phyloP scores from a whole-genome alignment of 164 flowering plant genomes.

The Chimonanthus praecox region DNA sequence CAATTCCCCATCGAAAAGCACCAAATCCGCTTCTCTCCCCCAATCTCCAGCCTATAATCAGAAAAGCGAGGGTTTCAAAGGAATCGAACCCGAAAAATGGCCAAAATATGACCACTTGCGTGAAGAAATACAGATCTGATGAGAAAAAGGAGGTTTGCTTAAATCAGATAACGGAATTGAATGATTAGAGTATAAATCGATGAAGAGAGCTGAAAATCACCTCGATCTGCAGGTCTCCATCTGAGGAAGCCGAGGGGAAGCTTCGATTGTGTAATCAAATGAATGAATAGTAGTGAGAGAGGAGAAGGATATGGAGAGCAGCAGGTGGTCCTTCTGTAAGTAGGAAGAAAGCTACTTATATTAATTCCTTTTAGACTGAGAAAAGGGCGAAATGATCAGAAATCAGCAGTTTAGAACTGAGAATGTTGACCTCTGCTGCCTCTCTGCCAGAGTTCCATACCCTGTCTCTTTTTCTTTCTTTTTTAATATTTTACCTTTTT shows the following conservation, averaged over 20 bases:
- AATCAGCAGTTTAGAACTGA: too few relatives aligned
- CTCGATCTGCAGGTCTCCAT: neutral
- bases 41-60: neutral
- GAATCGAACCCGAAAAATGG: neutral
- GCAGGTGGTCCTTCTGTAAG: too few relatives aligned
- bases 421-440: too few relatives aligned
- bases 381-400: too few relatives aligned
- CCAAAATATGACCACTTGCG: neutral
- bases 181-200: neutral
- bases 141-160: neutral
- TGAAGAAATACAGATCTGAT: neutral
- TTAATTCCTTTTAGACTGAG: too few relatives aligned
- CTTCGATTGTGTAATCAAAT: neutral
- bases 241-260: neutral
- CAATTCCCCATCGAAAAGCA: conserved; percentile 57
- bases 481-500: too few relatives aligned
- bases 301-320: too few relatives aligned
- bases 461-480: too few relatives aligned
- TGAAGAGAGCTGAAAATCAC: neutral
- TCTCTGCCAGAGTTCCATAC: too few relatives aligned
- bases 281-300: too few relatives aligned
- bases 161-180: neutral
- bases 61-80: neutral
- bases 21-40: neutral
- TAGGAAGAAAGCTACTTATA: too few relatives aligned